These are phyloP conservation scores for Globisporangium iwayamae DNA, from an alignment of 352 stramenopile genomes.

Conservation along the genomic window DNA sequence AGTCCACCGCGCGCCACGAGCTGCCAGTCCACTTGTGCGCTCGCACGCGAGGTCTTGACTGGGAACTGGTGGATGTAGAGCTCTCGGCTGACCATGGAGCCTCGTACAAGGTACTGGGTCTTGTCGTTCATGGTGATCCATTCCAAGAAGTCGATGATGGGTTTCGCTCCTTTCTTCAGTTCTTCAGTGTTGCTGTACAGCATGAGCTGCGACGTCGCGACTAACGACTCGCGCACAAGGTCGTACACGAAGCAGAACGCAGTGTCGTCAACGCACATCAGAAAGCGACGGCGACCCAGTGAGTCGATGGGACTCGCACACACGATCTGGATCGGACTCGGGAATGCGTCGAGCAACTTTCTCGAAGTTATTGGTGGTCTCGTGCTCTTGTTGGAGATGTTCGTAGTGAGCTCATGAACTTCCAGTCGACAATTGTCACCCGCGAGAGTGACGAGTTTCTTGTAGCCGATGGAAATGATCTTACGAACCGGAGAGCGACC, in stretches of 20 bases:
- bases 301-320: conserved; percentile 3
- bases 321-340: conserved; percentile 16
- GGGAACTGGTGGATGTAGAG: conserved; percentile 47
- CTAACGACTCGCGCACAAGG: conserved; percentile 20
- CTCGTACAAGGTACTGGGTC: conserved; percentile 26
- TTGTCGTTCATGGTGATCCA: conserved; percentile 9
- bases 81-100: conserved; percentile 17
- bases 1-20: conserved; percentile 38
- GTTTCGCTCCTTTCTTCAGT: not conserved
- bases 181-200: conserved; percentile 10
- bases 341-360: conserved; percentile 12
- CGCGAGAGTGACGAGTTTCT: conserved; percentile 7
- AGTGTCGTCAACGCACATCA: conserved; percentile 36
- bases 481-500: not conserved
- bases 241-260: conserved; percentile 48
- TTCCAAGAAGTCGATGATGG: conserved; percentile 11
- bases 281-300: conserved; percentile 11
- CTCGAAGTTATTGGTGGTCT: not conserved
- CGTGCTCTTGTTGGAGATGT: not conserved
- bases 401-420: not conserved
- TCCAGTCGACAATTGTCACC: conserved; percentile 8
- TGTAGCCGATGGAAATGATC: not conserved
- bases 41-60: conserved; percentile 23
- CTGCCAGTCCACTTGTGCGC: conserved; percentile 40
- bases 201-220: conserved; percentile 37